phyloP scores from a whole-genome alignment of 225 moss, liverwort and hornwort species.

The Bryum argenteum region DNA sequence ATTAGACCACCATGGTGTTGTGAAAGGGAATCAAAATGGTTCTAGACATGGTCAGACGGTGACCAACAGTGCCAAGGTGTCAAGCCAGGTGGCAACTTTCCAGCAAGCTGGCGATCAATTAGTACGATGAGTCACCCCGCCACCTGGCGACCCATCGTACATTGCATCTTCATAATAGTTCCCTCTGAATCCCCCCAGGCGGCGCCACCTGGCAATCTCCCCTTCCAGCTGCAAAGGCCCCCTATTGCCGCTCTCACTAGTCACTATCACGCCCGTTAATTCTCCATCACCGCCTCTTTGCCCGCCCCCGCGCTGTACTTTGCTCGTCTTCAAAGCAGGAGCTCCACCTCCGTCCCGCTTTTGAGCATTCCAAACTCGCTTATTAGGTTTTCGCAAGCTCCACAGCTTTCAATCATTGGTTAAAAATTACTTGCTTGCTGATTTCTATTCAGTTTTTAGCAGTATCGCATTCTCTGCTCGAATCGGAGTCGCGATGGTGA shows the following conservation, averaged over 20 bases:
- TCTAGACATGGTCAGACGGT: neutral
- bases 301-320: too few relatives aligned
- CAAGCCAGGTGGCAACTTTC: constrained; percentile 11
- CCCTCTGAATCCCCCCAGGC: neutral
- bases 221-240: neutral
- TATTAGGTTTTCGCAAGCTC: neutral
- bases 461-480: neutral
- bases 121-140: neutral
- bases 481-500: constrained; percentile 8
- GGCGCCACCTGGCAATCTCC: neutral
- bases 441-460: neutral
- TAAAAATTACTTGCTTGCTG: too few relatives aligned
- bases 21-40: too few relatives aligned
- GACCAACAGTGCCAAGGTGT: neutral
- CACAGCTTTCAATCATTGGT: neutral
- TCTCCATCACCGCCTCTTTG: neutral
- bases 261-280: too few relatives aligned
- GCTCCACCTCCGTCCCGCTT: neutral
- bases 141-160: neutral
- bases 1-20: too few relatives aligned
- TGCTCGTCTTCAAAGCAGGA: too few relatives aligned
- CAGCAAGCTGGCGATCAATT: neutral
- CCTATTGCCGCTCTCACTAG: neutral
- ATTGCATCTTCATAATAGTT: too few relatives aligned
- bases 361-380: too few relatives aligned